These are phyloP conservation scores for Zymoseptoria pseudotritici DNA, from an alignment of 2,329 filamentous ascomycete genomes.

Conservation along the genomic window DNA sequence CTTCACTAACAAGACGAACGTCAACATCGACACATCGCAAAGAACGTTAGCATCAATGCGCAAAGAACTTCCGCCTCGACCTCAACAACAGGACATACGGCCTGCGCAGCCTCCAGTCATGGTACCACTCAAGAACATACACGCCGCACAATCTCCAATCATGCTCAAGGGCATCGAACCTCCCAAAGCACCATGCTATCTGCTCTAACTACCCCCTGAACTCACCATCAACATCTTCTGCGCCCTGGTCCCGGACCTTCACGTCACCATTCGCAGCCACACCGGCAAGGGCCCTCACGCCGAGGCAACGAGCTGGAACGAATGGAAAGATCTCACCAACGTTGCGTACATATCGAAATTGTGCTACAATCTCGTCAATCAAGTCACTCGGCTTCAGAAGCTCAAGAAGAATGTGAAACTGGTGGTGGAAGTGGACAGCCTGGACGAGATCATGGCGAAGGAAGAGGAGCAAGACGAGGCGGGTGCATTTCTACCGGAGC, in stretches of 20 bases:
- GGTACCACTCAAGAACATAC: background rate
- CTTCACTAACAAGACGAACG: background rate
- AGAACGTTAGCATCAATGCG: too few species aligned
- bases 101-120: background rate
- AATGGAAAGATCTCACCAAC: background rate
- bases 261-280: background rate
- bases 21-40: background rate
- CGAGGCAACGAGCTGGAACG: background rate
- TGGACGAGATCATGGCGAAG: too few species aligned
- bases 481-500: too few species aligned
- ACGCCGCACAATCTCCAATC: background rate
- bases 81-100: background rate
- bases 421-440: background rate
- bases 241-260: background rate
- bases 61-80: too few species aligned
- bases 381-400: background rate
- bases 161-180: background rate
- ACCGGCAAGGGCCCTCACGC: background rate
- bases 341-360: background rate
- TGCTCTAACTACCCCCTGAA: background rate
- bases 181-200: too few species aligned
- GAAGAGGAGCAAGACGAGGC: too few species aligned
- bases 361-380: background rate
- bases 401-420: background rate
- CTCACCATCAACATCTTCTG: background rate